phyloP scores from a whole-genome alignment of 192 early-diverging fungal species.

The Lobulomyces angularis region DNA sequence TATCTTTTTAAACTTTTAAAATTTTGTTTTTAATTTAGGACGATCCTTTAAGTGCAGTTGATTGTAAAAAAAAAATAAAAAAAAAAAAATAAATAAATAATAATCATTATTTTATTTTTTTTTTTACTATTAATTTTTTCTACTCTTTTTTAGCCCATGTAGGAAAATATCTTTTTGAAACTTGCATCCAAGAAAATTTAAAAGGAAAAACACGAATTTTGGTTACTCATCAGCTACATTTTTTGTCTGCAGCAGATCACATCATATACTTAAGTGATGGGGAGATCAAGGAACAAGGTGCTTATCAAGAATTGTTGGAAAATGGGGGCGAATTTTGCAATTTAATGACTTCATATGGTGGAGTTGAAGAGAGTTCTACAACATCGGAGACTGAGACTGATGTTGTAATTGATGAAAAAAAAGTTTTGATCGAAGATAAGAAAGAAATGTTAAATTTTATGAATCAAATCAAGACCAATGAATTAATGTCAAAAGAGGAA shows the following conservation, averaged over 20 bases:
- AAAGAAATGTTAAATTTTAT: too few species aligned
- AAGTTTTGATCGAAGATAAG: not conserved
- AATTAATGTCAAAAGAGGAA: conserved; percentile 78
- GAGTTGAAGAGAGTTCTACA: conserved; percentile 44
- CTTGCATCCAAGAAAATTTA: not conserved
- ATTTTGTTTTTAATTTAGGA: conserved; percentile 44
- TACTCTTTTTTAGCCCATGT: conserved; percentile 9
- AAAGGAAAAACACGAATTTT: conserved; percentile 29
- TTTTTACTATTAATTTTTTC: conserved; percentile 3
- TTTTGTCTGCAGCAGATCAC: conserved; percentile 53
- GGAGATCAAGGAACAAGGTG: conserved; percentile 51
- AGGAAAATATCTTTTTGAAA: conserved; percentile 2
- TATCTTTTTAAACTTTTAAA: too few species aligned
- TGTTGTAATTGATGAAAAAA: conserved; percentile 19
- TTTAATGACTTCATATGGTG: conserved; percentile 49
- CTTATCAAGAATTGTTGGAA: conserved; percentile 45
- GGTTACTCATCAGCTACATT: conserved; percentile 21
- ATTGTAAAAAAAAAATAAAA: conserved; percentile 21
- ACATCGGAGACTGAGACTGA: conserved; percentile 30
- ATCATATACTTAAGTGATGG: conserved; percentile 64
- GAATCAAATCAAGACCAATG: too few species aligned
- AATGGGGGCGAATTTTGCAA: conserved; percentile 44
- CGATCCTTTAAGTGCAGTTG: conserved; percentile 14
- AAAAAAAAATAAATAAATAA: too few species aligned
- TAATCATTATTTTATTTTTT: too few species aligned